Base-by-base conservation (phyloP, 2,329 filamentous ascomycete genomes). In the Beauveria caledonica region DNA sequence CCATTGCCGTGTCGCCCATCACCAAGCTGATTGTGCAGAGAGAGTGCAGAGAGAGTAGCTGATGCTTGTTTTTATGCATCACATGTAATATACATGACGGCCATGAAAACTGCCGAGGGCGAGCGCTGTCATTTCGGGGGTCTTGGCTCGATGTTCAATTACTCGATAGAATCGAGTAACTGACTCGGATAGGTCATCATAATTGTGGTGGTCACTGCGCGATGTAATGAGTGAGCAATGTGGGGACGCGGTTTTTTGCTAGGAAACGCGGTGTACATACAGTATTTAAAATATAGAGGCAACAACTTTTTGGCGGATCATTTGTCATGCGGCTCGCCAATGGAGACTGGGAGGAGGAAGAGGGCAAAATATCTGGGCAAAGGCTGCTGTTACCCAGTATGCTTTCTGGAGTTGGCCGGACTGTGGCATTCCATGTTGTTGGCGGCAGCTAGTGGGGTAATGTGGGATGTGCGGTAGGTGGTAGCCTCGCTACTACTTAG, bases 81-180 rank as follows among this genome's bases (percentile, higher is more conserved):
- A 29, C 10, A 36, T 56, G 27, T 33, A n/a, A 33, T 23, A 15
- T 36, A n/a, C n/a, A 11, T 15, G 6, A 25, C 29, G 27, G 6
- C 15, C 13, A 11, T 17, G 46, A 39, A 5, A 49, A 21, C 13
- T 27, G 44, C 54, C 54, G 44, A 57, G 44, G 25, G 39, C 40
- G 42, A 45, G 29, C 29, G 44, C 54, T 40, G 54, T 57, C 54
- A 36, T 36, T 17, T 19, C 11, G 40, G 40, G n/a, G 29, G 21
- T 11, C 17, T 46, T 45, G 53, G 27, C 42, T 40, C 36, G 23
- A 44, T 58, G 44, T 58, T 29, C 17, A 10, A 58, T 58, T 58
- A 58, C 55, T 58, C 46, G 55, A 58, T 58, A 50, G 45, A 58
- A 58, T 58, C 46, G 55, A 58, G 55, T 46, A 58, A 58, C 51